A percentile compares a stretch with the other conserved stretches of the same genome.
phyloP scores from a whole-genome alignment of 2,329 filamentous ascomycete species.

The Aspergillus sclerotialis region DNA sequence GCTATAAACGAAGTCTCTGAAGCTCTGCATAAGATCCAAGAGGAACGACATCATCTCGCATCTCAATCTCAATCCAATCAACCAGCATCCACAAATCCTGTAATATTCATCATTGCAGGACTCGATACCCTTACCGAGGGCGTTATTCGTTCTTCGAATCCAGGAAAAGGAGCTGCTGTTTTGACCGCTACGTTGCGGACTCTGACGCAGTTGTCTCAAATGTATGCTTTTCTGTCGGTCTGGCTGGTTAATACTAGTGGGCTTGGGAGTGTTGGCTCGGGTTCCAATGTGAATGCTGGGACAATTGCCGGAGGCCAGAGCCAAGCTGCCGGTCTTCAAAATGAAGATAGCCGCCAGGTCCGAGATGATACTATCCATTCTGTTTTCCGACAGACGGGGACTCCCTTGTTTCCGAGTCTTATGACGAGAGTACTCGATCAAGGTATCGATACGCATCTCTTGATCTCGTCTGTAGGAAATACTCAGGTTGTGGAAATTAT shows the following conservation, averaged over 20 bases:
- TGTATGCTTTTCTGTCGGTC: constrained; percentile 23
- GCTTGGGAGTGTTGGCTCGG: constrained; percentile 13
- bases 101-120: constrained; percentile 27
- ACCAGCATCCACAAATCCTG: constrained; percentile 1
- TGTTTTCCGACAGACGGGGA: constrained; percentile 15
- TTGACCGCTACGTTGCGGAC: constrained; percentile 25
- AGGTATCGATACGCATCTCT: constrained; percentile 33
- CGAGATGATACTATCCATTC: constrained; percentile 19
- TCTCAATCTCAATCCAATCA: neutral
- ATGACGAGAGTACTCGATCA: constrained; percentile 31
- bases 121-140: constrained; percentile 31
- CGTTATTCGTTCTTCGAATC: constrained; percentile 31
- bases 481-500: constrained; percentile 29
- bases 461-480: constrained; percentile 23
- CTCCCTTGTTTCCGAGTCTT: constrained; percentile 20
- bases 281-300: neutral
- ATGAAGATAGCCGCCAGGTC: constrained; percentile 1
- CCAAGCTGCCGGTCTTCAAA: neutral
- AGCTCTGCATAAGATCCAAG: constrained; percentile 13
- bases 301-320: too few relatives aligned
- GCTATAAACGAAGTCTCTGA: constrained; percentile 26
- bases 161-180: constrained; percentile 25
- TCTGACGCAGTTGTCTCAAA: constrained; percentile 26
- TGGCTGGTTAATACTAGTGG: constrained; percentile 31
- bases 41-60: constrained; percentile 6